These are phyloP conservation scores for Agaricus blazei DNA, from an alignment of 768 basidiomycete genomes.

Conservation along the genomic window DNA sequence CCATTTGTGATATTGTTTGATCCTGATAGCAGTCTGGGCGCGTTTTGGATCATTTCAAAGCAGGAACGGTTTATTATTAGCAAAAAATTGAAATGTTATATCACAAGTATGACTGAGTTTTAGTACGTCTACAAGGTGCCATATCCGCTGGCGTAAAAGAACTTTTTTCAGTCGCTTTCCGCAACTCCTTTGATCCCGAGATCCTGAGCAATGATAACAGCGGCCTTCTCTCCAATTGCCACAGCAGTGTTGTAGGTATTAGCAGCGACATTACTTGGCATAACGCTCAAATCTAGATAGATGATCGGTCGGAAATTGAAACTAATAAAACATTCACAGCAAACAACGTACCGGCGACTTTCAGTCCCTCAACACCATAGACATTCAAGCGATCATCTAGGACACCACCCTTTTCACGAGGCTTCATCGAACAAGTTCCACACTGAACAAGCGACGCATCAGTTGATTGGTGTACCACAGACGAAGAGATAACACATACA, in stretches of 20 bases:
- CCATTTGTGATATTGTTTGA: too few relatives aligned
- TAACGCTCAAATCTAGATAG: constrained; percentile 32
- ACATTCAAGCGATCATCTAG: constrained; percentile 60
- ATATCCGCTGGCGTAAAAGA: too few relatives aligned
- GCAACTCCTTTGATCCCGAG: constrained; percentile 22
- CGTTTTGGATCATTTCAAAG: too few relatives aligned
- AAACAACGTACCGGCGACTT: constrained; percentile 35
- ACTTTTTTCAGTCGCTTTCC: constrained; percentile 3
- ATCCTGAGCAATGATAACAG: constrained; percentile 55
- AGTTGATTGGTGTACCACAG: not conserved
- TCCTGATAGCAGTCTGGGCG: too few relatives aligned
- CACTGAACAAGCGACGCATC: constrained; percentile 22
- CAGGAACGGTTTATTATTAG: too few relatives aligned
- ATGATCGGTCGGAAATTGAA: not conserved
- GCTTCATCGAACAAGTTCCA: constrained; percentile 68
- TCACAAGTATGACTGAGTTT: too few relatives aligned
- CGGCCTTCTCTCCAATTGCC: constrained; percentile 58
- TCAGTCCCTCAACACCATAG: constrained; percentile 52
- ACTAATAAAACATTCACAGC: too few relatives aligned
- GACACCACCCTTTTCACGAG: constrained; percentile 51
- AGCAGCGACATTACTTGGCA: constrained; percentile 33
- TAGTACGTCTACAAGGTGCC: too few relatives aligned
- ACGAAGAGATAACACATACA: constrained; percentile 19
- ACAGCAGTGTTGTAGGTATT: constrained; percentile 40
- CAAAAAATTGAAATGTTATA: too few relatives aligned